Conservation (phyloP, 192 early-diverging fungal genomes). For the Mortierella claussenii region DNA sequence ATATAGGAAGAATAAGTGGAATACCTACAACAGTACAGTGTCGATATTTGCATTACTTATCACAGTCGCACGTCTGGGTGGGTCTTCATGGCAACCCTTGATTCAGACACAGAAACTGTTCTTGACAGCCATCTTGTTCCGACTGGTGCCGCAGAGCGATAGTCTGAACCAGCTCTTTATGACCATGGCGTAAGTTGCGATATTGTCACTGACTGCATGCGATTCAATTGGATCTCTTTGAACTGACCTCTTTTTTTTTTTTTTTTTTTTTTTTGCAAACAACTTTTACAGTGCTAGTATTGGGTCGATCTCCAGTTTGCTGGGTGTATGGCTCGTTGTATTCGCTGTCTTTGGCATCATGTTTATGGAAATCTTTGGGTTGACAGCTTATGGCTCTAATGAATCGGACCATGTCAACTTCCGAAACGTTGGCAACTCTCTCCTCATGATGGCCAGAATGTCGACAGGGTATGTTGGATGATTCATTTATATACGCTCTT, state of each 20-base stretch:
- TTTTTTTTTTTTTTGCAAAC: conserved; percentile 11
- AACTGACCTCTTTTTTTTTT: neutral
- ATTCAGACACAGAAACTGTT: conserved; percentile 67
- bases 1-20: conserved; percentile 63
- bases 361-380: conserved; percentile 72
- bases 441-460: conserved; percentile 63
- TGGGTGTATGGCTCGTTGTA: conserved; percentile 69
- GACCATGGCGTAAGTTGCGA: conserved; percentile 63
- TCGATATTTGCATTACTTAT: conserved; percentile 57
- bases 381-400: conserved; percentile 63
- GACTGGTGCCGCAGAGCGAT: conserved; percentile 66
- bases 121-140: conserved; percentile 64
- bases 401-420: conserved; percentile 64
- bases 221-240: neutral
- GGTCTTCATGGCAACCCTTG: conserved; percentile 20
- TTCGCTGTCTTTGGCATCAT: conserved; percentile 66
- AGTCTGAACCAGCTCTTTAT: conserved; percentile 69
- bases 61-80: conserved; percentile 34
- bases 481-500: too few species aligned
- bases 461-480: conserved; percentile 61
- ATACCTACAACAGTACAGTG: conserved; percentile 75
- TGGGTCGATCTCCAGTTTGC: conserved; percentile 61
- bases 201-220: neutral
- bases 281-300: conserved; percentile 46
- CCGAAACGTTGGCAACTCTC: conserved; percentile 52